These are phyloP conservation scores for Boletus bicolor DNA, from an alignment of 768 basidiomycete genomes.

Conservation along the genomic window DNA sequence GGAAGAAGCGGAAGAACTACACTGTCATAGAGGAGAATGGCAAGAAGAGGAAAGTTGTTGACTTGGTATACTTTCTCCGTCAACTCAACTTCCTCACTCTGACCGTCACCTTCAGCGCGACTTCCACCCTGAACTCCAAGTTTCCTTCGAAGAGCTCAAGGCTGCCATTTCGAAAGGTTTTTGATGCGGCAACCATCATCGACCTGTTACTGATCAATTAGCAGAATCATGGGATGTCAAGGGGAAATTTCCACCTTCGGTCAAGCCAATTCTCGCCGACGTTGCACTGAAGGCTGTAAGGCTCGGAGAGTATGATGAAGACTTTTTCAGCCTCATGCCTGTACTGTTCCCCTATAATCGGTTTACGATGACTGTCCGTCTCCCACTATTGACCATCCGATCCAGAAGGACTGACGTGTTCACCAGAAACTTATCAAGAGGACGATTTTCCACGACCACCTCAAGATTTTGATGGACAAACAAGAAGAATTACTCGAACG, in stretches of 20 bases:
- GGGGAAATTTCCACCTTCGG: conserved; percentile 81
- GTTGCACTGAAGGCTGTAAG: conserved; percentile 76
- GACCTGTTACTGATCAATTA: background rate
- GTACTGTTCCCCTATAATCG: conserved; percentile 90
- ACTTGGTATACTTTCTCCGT: conserved; percentile 45
- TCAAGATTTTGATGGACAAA: conserved; percentile 57
- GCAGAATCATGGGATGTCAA: conserved; percentile 76
- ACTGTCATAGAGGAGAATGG: conserved; percentile 51
- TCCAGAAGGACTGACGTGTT: conserved; percentile 6
- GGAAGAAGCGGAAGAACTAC: conserved; percentile 55
- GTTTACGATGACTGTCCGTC: conserved; percentile 83
- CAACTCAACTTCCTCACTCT: background rate
- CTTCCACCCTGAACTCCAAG: conserved; percentile 71
- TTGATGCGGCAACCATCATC: background rate
- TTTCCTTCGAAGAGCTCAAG: conserved; percentile 57
- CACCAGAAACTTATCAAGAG: conserved; percentile 88
- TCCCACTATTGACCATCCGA: background rate
- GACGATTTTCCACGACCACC: conserved; percentile 76
- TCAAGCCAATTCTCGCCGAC: conserved; percentile 70
- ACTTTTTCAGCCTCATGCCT: conserved; percentile 89
- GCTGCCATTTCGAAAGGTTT: conserved; percentile 58
- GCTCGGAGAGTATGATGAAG: conserved; percentile 87
- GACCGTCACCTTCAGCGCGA: conserved; percentile 40
- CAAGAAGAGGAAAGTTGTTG: conserved; percentile 70
- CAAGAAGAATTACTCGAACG: conserved; percentile 68